Evolutionary conservation across 2,329 filamentous ascomycete genomes (phyloP), one percentile per base, ranked within the genome.

Genomic region (Xylariaceae sp.): DNA sequence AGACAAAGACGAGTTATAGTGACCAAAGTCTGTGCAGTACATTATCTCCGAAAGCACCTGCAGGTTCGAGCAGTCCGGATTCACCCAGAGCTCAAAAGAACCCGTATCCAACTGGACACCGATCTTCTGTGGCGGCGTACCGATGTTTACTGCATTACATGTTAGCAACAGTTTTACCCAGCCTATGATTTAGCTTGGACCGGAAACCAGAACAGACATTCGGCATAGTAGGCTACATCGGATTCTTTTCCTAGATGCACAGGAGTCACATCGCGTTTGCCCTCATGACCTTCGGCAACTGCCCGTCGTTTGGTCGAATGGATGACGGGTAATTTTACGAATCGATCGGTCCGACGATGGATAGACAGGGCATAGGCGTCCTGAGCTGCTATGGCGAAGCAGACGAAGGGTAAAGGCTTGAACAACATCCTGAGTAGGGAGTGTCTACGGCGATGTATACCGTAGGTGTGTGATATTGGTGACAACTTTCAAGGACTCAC

Each of bases 81-180:
- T 90, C 5, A 84, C 78, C 82, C 82, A 85, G 37, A 85, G 74
- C 72, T 85, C 82, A 64, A 82, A 84, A 8, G 81, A 84, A 51
- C 82, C 82, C 0, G 83, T 85, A 68, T 85, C 82, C 57, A 85
- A 70, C 67, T 83, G 81, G 9, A 83, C 80, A 58, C 75, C 80
- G 54, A 84, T 77, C 1, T 75, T 67, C 63, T 85, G 82, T 1
- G 77, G 72, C 11, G 82, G 82, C 2, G 77, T 83, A 51, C 82
- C 82, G 53, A 85, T 78, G 60, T 75, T 74, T 63, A 83, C 75
- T 77, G 61, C 17, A 11, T 6, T 2, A 48, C 10, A 15, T 42
- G 57, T 70, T 69, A 69, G 63, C 57, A 30, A 30, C 23, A 45
- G n/a, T 7, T 5, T 52, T 10, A 1, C 10, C 10, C 11, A 7